Evolutionary conservation across 352 stramenopile genomes (phyloP).

Genomic region (Globisporangium camurandrum): DNA sequence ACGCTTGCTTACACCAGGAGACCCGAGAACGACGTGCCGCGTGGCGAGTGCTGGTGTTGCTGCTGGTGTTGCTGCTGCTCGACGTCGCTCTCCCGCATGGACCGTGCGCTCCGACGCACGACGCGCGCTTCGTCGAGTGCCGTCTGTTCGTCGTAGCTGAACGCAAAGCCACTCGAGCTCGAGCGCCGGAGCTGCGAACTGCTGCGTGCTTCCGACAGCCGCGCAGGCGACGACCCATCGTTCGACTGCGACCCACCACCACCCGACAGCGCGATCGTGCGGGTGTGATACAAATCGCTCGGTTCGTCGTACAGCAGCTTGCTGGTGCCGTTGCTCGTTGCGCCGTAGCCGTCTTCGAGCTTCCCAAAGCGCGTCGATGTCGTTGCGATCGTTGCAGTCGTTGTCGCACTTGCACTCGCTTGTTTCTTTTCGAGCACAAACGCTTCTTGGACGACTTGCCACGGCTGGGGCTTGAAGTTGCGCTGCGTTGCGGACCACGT

Average conservation of each 20-base stretch:
- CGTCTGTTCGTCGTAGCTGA: conserved; percentile 76
- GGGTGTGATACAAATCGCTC: conserved; percentile 12
- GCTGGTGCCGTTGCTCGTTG: too few relatives aligned
- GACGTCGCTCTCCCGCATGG: conserved; percentile 47
- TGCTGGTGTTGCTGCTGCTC: too few relatives aligned
- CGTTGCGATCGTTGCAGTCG: conserved; percentile 2
- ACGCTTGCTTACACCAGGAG: too few relatives aligned
- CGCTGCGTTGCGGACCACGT: conserved; percentile 66
- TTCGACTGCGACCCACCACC: too few relatives aligned
- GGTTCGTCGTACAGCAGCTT: conserved; percentile 4
- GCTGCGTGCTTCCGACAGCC: too few relatives aligned
- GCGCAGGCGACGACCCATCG: too few relatives aligned
- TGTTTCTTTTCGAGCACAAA: conserved; percentile 55
- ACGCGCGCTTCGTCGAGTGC: conserved; percentile 78
- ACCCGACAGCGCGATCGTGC: conserved; percentile 23
- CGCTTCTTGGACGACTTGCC: conserved; percentile 78
- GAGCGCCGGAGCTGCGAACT: conserved; percentile 64
- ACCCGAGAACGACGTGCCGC: too few relatives aligned
- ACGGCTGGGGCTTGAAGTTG: conserved; percentile 63
- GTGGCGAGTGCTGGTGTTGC: too few relatives aligned
- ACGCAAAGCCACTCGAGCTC: conserved; percentile 65
- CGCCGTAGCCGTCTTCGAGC: conserved; percentile 47
- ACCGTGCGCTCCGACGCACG: conserved; percentile 50
- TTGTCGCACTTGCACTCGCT: too few relatives aligned
- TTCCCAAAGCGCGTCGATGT: conserved; percentile 31